Conservation (phyloP, 441 rosid species). For the Gossypium davidsonii region DNA sequence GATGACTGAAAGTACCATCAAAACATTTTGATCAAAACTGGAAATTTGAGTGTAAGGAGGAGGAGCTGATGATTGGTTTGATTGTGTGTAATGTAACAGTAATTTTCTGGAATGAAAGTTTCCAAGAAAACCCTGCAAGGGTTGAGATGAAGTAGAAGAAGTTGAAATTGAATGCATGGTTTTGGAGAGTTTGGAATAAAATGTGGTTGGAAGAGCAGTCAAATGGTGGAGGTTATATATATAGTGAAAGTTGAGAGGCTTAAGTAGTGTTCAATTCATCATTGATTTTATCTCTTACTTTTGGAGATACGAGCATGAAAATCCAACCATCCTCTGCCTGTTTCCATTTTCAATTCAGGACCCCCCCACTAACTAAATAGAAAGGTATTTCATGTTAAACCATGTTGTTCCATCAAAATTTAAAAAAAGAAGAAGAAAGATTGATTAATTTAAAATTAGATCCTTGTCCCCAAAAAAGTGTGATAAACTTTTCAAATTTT, state of each 20-base stretch:
- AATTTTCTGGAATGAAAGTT: conserved; percentile 18
- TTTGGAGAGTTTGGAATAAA: not conserved
- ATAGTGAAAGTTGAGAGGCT: not conserved
- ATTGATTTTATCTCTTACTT: not conserved
- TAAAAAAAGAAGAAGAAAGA: not conserved
- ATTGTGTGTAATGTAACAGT: conserved; percentile 1
- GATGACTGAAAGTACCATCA: conserved; percentile 41
- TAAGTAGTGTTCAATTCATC: not conserved
- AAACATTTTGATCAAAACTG: conserved; percentile 36
- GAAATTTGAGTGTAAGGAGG: conserved; percentile 16
- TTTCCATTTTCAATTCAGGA: not conserved
- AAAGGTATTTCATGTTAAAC: not conserved
- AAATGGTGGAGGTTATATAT: conserved; percentile 3
- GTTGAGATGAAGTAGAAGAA: conserved; percentile 16
- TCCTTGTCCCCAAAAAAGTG: not conserved
- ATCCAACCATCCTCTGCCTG: not conserved
- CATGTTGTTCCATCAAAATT: not conserved
- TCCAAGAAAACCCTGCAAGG: conserved; percentile 14
- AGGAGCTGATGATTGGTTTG: conserved; percentile 12
- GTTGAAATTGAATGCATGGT: conserved; percentile 17
- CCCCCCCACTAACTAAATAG: not conserved
- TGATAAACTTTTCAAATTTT: not conserved
- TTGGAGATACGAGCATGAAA: not conserved
- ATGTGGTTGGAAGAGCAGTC: not conserved
- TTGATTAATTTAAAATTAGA: not conserved